Evolutionary conservation across 169 alveolate species (phyloP), one percentile per base, ranked within the genome.

Genomic region (Fabrea salina): DNA sequence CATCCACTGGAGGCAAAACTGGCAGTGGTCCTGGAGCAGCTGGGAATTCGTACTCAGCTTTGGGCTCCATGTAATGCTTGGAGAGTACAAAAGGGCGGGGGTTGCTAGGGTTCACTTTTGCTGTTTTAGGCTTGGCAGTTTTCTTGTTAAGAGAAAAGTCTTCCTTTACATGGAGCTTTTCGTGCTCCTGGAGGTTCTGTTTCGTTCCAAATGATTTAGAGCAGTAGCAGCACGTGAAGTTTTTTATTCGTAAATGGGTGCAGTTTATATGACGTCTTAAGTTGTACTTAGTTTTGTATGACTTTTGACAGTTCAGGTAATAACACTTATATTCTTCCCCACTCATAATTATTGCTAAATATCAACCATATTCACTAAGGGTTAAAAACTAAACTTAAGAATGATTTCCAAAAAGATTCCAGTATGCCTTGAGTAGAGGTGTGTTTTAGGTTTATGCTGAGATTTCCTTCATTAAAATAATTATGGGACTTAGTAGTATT

Each of bases 121-220:
- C 56, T 16, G 56, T 25, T 2, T 47, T 25, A 1, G 19, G 2
- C 2, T 47, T 47, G 56, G 19, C 56, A n/a, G 16, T 25, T 47
- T 47, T 47, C 0, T 83, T 56, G 61, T 86, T 71, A 64, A 59
- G 59, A 64, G 75, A 84, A 53, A 86, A 82, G 39, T 84, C 79
- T 64, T 84, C 84, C 22, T 86, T 86, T 39, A 83, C 72, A 64
- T 84, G 89, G 13, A 83, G 68, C 32, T 83, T 70, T 27, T 72
- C 67, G 35, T 84, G 89, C 76, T 78, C 86, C 74, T 74, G 70
- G 41, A 84, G 56, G 56, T 84, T 84, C 27, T 81, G 79, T 72
- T 84, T 83, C 66, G 66, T 74, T 59, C 84, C 75, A 53, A 84
- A 84, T 25, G 71, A 80, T 67, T 84, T 84, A 6, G 68, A 67